A percentile compares a stretch with the other conserved stretches of the same genome.
phyloP scores from a whole-genome alignment of 208 protist genomes.

The Leishmania mexicana region DNA sequence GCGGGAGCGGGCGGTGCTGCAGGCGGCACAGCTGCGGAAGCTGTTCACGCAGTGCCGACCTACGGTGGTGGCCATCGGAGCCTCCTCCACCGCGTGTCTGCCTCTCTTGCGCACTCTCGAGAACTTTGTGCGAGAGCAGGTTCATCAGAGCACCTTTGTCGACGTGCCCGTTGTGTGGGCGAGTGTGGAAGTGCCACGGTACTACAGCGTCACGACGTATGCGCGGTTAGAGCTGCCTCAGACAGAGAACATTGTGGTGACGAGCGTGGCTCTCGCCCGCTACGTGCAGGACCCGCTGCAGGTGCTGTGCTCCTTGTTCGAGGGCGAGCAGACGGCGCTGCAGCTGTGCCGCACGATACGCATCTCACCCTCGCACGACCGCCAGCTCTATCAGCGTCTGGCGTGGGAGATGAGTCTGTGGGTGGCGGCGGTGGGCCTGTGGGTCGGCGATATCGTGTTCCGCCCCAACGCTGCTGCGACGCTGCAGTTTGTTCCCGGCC shows the following conservation, averaged over 20 bases:
- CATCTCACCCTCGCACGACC: slow-evolving; percentile 42
- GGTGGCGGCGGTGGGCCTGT: slow-evolving; percentile 62
- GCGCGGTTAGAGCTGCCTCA: slow-evolving; percentile 49
- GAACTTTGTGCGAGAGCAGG: slow-evolving; percentile 65
- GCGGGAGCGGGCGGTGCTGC: slow-evolving; percentile 44
- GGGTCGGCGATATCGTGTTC: slow-evolving; percentile 59
- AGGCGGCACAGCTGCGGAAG: slow-evolving; percentile 65
- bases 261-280: slow-evolving; percentile 56
- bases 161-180: slow-evolving; percentile 77
- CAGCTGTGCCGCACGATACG: slow-evolving; percentile 53
- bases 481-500: slow-evolving; percentile 85
- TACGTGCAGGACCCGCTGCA: slow-evolving; percentile 80
- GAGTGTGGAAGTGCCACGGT: slow-evolving; percentile 67
- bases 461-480: slow-evolving; percentile 49
- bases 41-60: slow-evolving; percentile 65
- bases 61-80: slow-evolving; percentile 73
- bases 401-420: slow-evolving; percentile 88
- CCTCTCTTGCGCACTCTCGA: slow-evolving; percentile 61
- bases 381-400: slow-evolving; percentile 61
- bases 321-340: slow-evolving; percentile 61
- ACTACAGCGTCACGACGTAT: slow-evolving; percentile 57
- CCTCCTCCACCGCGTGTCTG: slow-evolving; percentile 47
- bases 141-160: slow-evolving; percentile 38
- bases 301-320: slow-evolving; percentile 70
- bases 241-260: slow-evolving; percentile 49